Conservation (phyloP, 2,329 filamentous ascomycete genomes). For the Neonectria sp. region DNA sequence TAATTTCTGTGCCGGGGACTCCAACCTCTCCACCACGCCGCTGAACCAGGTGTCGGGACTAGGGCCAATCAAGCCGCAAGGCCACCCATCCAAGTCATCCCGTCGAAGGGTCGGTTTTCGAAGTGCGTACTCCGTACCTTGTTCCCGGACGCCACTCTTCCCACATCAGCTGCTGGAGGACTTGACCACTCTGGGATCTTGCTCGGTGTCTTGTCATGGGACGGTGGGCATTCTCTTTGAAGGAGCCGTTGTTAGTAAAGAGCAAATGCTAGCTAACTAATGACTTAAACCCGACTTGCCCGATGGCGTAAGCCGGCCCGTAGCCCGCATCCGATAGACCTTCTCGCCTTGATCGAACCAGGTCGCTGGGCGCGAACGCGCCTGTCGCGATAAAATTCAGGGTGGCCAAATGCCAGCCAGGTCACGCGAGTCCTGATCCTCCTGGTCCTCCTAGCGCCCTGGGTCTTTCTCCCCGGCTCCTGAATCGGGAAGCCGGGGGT, state of each 20-base stretch:
- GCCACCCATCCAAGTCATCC: conserved; percentile 8
- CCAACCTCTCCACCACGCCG: neutral
- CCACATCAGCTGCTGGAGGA: neutral
- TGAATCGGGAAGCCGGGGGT: neutral
- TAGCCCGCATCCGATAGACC: neutral
- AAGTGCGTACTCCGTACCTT: neutral
- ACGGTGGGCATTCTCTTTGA: conserved; percentile 9
- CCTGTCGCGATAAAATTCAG: conserved; percentile 2
- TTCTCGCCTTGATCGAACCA: neutral
- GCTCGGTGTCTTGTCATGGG: conserved; percentile 6
- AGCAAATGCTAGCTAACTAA: neutral
- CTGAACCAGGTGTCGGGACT: conserved; percentile 7
- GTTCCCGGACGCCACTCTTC: conserved; percentile 33
- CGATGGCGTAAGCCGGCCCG: conserved; percentile 20
- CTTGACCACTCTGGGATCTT: neutral
- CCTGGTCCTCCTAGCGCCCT: neutral
- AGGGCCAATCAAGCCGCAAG: conserved; percentile 12
- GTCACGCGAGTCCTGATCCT: neutral
- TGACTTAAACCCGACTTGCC: conserved; percentile 2
- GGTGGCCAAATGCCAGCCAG: neutral
- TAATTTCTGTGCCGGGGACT: conserved; percentile 16
- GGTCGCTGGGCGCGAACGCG: neutral
- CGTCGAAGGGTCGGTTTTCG: too few relatives aligned
- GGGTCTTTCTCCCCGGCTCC: neutral
- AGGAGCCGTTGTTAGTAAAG: neutral